Conservation (phyloP, 148 eudicot species). For the Rheum nobile region DNA sequence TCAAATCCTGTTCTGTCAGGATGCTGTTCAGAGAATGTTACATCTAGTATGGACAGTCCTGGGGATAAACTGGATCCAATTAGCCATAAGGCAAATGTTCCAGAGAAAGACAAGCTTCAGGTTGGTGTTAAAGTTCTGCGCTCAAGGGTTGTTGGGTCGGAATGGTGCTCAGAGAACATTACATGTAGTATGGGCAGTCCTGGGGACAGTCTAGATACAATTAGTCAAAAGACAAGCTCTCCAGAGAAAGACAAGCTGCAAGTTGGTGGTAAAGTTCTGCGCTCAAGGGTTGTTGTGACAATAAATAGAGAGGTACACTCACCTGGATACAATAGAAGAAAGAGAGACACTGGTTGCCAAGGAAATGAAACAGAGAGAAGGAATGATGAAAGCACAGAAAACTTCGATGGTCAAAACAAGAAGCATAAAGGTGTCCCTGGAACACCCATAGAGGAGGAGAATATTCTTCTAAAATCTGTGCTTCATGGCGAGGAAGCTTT, state of each 20-base stretch:
- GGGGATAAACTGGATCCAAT: conserved; percentile 10
- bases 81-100: conserved; percentile 8
- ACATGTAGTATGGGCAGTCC: conserved; percentile 1
- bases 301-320: conserved; percentile 12
- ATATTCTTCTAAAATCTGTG: conserved; percentile 10
- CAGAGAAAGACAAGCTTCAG: conserved; percentile 10
- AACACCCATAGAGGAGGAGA: background rate
- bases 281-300: conserved; percentile 29
- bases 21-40: conserved; percentile 7
- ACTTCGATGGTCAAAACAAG: background rate
- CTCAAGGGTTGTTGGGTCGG: conserved; percentile 18
- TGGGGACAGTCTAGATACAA: conserved; percentile 11
- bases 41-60: conserved; percentile 6
- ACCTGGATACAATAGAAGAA: conserved; percentile 16
- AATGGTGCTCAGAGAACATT: conserved; percentile 7
- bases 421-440: background rate
- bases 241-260: conserved; percentile 8
- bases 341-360: conserved; percentile 14
- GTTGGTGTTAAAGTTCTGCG: conserved; percentile 23
- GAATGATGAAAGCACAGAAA: background rate
- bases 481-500: conserved; percentile 1
- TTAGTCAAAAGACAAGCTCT: conserved; percentile 6
- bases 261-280: conserved; percentile 20
- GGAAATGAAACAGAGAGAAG: conserved; percentile 1
- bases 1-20: background rate